Evolutionary conservation across 345 rosid genomes (phyloP), one percentile per base, ranked within the genome.

Genomic region (Hypericum androsaemum): DNA sequence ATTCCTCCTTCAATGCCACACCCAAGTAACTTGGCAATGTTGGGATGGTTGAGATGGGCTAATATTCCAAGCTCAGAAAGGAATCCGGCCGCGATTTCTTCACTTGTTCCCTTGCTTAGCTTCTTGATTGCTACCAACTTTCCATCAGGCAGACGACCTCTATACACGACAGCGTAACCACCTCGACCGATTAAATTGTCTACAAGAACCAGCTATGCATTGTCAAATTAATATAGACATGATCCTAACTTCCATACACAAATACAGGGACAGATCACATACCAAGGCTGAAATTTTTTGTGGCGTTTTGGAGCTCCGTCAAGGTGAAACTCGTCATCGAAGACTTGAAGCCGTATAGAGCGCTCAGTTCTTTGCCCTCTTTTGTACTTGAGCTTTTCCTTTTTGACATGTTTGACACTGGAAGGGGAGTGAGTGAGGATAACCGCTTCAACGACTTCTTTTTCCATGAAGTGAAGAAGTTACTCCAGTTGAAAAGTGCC

Each of bases 161-260:
- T 78, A 74, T 77, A 90, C 37, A 90, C 98, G 56, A 84, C 80
- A n/a, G 96, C 87, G 57, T 61, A 90, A 51, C 98, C 98, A 51
- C 98, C 98, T 69, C 63, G 70, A 35, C 98, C 98, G 43, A 90
- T 86, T 41, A 90, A 44, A 63, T 90, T 90, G 40, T 74, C 98
- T 90, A 40, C 67, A 70, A 47, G 48, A 61, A 55, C 37, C 14
- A 55, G 28, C 38, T 10, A 14, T 42, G 47, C 38, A 51, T 40
- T 43, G 43, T 61, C 32, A 39, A 36, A 12, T 8, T 43, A 38
- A 50, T 44, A 13, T n/a, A 17, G 14, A 32, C 28, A 13, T 2
- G 39, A 7, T 22, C 12, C 12, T 0, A 44, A 22, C 39, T 13
- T 43, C 32, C 32, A 52, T 38, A 14, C 10, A 38, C 47, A 39